Percentiles rank a stretch among this genome's conserved stretches.
phyloP scores from a whole-genome alignment of 2,329 filamentous ascomycete species.

The Aspergillus caelatus region DNA sequence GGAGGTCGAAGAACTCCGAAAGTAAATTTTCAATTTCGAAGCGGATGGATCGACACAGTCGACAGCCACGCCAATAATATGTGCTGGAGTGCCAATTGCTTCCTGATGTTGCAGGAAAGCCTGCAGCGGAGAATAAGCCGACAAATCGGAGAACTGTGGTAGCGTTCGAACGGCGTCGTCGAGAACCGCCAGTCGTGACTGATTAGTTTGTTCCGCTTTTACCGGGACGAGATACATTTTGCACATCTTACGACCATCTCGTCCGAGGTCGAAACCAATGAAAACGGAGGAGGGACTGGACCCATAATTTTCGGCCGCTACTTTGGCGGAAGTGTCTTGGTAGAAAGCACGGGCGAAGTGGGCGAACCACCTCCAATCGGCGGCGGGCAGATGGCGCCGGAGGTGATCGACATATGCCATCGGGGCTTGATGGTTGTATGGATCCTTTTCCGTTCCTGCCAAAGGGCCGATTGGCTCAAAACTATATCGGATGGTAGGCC shows the following conservation, averaged over 20 bases:
- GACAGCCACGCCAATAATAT: neutral
- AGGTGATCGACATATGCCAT: neutral
- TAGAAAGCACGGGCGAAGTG: constrained; percentile 3
- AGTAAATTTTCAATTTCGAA: neutral
- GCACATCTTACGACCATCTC: neutral
- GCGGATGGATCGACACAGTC: neutral
- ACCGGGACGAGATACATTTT: neutral
- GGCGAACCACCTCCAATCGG: constrained; percentile 2
- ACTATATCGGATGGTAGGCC: constrained; percentile 3
- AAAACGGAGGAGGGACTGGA: neutral
- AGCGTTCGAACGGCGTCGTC: neutral
- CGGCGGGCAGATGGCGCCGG: neutral
- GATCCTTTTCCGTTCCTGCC: constrained; percentile 5
- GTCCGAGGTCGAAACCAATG: neutral
- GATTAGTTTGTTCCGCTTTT: neutral
- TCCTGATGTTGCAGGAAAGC: neutral
- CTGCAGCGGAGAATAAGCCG: neutral
- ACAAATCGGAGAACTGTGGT: neutral
- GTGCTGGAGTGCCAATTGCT: neutral
- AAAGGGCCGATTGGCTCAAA: constrained; percentile 6
- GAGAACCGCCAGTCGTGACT: neutral
- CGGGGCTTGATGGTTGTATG: constrained; percentile 1
- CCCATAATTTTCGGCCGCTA: neutral
- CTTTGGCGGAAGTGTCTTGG: neutral
- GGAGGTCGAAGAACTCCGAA: neutral